Percentiles rank a stretch among this genome's conserved stretches.
Evolutionary conservation across 1,284 basidiomycete genomes (phyloP).

Genomic region (Limonomyces culmigenus): DNA sequence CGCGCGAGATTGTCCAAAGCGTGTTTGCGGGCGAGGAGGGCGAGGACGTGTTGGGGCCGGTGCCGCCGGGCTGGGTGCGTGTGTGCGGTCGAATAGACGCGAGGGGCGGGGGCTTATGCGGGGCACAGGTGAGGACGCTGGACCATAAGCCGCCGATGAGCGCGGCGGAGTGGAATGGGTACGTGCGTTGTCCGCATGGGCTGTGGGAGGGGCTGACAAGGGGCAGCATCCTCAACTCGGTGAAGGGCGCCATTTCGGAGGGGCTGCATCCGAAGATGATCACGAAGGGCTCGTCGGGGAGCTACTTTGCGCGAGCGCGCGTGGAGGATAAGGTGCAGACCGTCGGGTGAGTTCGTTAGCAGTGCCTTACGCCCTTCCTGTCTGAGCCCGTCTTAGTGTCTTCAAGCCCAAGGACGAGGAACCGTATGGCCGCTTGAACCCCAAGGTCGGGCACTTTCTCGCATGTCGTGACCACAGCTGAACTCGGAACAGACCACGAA

Average conservation of each 20-base stretch:
- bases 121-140: constrained; percentile 45
- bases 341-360: constrained; percentile 41
- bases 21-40: constrained; percentile 74
- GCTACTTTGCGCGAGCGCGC: constrained; percentile 72
- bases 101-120: constrained; percentile 3
- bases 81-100: constrained; percentile 16
- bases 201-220: constrained; percentile 5
- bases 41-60: constrained; percentile 19
- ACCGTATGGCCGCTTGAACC: constrained; percentile 70
- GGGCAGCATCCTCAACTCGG: constrained; percentile 41
- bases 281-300: constrained; percentile 70
- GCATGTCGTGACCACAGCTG: neutral
- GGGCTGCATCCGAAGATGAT: constrained; percentile 84
- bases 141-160: constrained; percentile 66
- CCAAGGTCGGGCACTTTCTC: constrained; percentile 33
- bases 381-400: constrained; percentile 27
- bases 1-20: constrained; percentile 57
- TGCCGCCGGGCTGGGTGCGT: constrained; percentile 13
- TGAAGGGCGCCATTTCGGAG: constrained; percentile 51
- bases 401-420: constrained; percentile 89
- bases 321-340: constrained; percentile 55
- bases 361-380: constrained; percentile 3
- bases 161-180: constrained; percentile 52
- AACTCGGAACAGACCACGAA: constrained; percentile 52
- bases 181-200: constrained; percentile 13